Evolutionary conservation across 768 basidiomycete species (phyloP), one percentile per base, ranked within the genome.

Genomic region (Xerocomellus intermedius): DNA sequence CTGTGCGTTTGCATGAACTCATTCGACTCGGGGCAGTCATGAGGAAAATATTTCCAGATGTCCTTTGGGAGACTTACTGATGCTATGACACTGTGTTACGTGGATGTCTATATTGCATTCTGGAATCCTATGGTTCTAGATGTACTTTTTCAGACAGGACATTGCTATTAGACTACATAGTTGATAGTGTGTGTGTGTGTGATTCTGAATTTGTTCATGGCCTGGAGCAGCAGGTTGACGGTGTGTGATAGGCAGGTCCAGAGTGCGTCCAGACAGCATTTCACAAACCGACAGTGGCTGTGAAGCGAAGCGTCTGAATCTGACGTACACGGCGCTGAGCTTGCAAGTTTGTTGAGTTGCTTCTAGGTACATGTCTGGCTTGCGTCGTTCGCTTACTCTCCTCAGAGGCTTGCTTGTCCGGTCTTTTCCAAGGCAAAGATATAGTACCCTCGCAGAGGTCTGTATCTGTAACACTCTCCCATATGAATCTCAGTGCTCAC

Each of bases 1-100:
- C 46, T 36, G 24, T 39, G 24, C 24, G 7, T 50, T 60, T 0
- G 14, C 50, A 35, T 53, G 39, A 37, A 43, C 49, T 60, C 39
- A 63, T 24, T 43, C 6, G 19, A 54, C n/a, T n/a, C n/a, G n/a
- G n/a, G n/a, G 57, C 54, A 88, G 87, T 91, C 33, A 94, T 95
- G 91, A 81, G 89, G 53, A 72, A 84, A 32, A 80, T 90, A n/a
- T 64, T 94, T 59, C 82, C 86, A 1, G 81, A 87, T 55, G 60
- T 80, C 13, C 75, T 87, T 58, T 93, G 91, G 91, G 87, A 90
- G 71, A 87, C 85, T 7, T 92, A 85, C 69, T 93, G 73, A 77
- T 19, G 13, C 19, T 21, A 43, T 17, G 17, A 13, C 42, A 5
- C 24, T 28, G 13, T 26, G 12, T 14, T 7, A 5, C 17, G 42